A percentile compares a stretch with the other conserved stretches of the same genome.
Conservation (phyloP, 768 basidiomycete species). For the Mycena albidolilacea region DNA sequence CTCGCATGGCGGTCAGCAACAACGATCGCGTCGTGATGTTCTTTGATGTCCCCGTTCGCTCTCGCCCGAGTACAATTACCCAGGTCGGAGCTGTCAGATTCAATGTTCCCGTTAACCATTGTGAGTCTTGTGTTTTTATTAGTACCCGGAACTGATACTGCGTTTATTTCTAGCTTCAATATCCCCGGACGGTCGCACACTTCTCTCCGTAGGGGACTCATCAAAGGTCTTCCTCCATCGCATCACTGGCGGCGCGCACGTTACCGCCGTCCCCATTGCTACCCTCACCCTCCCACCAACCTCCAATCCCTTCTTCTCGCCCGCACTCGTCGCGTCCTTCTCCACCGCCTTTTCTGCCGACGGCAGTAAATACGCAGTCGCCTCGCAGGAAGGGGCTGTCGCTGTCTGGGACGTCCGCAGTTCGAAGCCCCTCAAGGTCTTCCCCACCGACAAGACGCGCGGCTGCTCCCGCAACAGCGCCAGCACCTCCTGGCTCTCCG, state of each 20-base stretch:
- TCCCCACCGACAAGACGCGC: constrained; percentile 68
- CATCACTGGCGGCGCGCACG: constrained; percentile 73
- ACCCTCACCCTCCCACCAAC: constrained; percentile 77
- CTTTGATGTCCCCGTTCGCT: constrained; percentile 78
- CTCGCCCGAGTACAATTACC: constrained; percentile 59
- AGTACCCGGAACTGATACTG: constrained; percentile 9
- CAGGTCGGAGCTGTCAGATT: constrained; percentile 70
- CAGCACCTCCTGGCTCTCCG: constrained; percentile 68
- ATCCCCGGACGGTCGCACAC: constrained; percentile 88
- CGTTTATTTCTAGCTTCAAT: constrained; percentile 75
- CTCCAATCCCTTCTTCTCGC: constrained; percentile 52
- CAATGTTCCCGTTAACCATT: constrained; percentile 85
- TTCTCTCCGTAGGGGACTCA: constrained; percentile 94
- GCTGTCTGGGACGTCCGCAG: constrained; percentile 89
- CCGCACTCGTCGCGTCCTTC: constrained; percentile 79
- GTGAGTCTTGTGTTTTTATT: constrained; percentile 60
- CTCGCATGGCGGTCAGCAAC: constrained; percentile 86
- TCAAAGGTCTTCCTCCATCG: constrained; percentile 88
- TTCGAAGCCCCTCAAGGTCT: constrained; percentile 77
- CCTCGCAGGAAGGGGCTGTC: constrained; percentile 85
- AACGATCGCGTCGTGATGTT: constrained; percentile 89
- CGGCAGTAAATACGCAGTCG: constrained; percentile 86
- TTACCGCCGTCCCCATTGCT: constrained; percentile 76
- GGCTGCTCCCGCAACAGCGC: constrained; percentile 55
- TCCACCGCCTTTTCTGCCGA: constrained; percentile 84